These are phyloP conservation scores for Meyerozyma guilliermondii DNA, from an alignment of 1,139 yeast species.

Conservation along the genomic window DNA sequence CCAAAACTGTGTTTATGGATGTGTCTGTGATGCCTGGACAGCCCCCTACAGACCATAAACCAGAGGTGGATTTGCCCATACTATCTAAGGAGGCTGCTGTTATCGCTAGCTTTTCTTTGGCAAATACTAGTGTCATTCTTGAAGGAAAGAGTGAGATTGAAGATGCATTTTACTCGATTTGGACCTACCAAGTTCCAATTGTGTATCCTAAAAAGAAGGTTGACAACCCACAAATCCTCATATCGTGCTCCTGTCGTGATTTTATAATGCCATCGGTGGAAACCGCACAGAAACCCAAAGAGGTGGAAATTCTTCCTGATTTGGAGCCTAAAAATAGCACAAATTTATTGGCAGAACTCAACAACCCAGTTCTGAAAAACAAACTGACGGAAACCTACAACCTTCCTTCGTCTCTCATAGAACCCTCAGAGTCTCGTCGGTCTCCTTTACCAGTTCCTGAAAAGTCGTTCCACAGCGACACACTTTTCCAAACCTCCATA, in stretches of 20 bases:
- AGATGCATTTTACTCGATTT: constrained; percentile 14
- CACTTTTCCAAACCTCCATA: constrained; percentile 10
- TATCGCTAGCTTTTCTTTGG: constrained; percentile 13
- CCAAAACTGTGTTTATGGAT: constrained; percentile 5
- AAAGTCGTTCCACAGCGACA: background rate
- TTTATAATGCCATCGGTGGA: constrained; percentile 3
- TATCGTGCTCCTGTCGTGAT: constrained; percentile 18
- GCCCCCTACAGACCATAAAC: background rate
- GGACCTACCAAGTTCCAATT: constrained; percentile 33
- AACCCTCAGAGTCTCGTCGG: background rate
- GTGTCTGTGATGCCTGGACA: constrained; percentile 4
- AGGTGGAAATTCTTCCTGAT: constrained; percentile 13
- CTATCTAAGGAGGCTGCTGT: constrained; percentile 2
- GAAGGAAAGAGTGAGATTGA: constrained; percentile 7
- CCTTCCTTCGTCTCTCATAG: constrained; percentile 3
- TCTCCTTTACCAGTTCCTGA: constrained; percentile 3
- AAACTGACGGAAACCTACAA: constrained; percentile 2
- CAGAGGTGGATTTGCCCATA: constrained; percentile 1
- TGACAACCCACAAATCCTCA: constrained; percentile 23
- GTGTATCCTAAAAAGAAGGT: constrained; percentile 34
- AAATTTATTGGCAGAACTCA: constrained; percentile 23
- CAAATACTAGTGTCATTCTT: constrained; percentile 11
- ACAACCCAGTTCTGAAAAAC: constrained; percentile 11
- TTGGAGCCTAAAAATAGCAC: constrained; percentile 16
- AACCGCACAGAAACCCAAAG: background rate